A percentile compares a stretch with the other conserved stretches of the same genome.
Conservation (phyloP, 1,284 basidiomycete genomes). For the Ustilago vetiveriae region DNA sequence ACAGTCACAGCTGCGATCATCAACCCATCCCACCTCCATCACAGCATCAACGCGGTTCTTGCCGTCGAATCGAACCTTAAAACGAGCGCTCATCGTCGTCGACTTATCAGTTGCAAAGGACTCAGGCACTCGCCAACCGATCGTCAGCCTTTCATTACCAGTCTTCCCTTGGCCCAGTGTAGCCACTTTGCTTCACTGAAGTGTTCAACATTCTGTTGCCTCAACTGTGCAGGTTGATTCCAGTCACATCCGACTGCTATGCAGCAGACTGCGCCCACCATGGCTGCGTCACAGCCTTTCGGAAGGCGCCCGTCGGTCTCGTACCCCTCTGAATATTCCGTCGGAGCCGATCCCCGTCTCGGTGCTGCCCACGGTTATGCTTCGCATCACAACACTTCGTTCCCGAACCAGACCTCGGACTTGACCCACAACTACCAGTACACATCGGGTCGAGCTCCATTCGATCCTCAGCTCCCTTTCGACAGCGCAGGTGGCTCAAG, state of each 20-base stretch:
- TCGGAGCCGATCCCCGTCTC: conserved; percentile 24
- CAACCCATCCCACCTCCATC: too few species aligned
- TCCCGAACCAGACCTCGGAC: conserved; percentile 11
- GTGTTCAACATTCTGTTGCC: too few species aligned
- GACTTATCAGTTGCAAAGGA: too few species aligned
- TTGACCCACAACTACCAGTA: conserved; percentile 21
- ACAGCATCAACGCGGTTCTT: too few species aligned
- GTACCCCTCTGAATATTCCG: conserved; percentile 9
- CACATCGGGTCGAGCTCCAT: conserved; percentile 13
- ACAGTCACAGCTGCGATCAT: too few species aligned
- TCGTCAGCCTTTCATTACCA: too few species aligned
- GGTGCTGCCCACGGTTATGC: conserved; percentile 6
- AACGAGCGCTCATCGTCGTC: too few species aligned
- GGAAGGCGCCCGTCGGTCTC: conserved; percentile 15
- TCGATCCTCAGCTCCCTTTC: conserved; percentile 18
- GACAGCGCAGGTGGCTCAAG: conserved; percentile 13
- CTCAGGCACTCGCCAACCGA: too few species aligned
- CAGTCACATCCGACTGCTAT: not conserved
- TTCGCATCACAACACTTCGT: conserved; percentile 6
- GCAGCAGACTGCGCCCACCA: conserved; percentile 29
- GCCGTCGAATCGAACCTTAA: too few species aligned
- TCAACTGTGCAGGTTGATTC: too few species aligned
- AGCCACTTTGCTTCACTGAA: too few species aligned
- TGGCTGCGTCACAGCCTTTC: conserved; percentile 17
- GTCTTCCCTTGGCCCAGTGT: too few species aligned